Base-by-base conservation (phyloP, 225 moss, liverwort and hornwort genomes). In the Neckera pumila region DNA sequence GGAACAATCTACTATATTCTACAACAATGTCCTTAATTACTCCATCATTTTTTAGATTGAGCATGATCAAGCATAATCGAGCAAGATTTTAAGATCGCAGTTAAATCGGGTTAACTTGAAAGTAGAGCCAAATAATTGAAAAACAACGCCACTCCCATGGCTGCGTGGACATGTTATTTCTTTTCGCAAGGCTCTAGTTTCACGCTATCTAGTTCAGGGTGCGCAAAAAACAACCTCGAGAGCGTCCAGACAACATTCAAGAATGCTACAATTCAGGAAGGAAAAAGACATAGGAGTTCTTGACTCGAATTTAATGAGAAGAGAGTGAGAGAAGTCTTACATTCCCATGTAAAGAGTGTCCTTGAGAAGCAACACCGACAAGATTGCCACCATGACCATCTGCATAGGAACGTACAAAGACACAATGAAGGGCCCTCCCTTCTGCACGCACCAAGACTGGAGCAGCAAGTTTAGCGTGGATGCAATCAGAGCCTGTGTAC, bases 371-470 rank as follows among this genome's bases (percentile, higher is more conserved):
- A 96, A 33, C 11, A 97, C 94, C 7, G 97, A 95, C 22, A 98
- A 86, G 42, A 93, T 5, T 42, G 95, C 94, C 90, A 95, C 97
- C 81, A 98, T 90, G 62, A 97, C 88, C 84, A 95, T 94, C 90
- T 96, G 97, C 80, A 96, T 89, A 13, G 98, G 98, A 16, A 95
- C 95, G 91, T 97, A 98, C 7, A 96, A 82, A 12, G 97, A 95
- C 21, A 97, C 97, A 34, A 98, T 93, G 75, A 98, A 94, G 15
- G 97, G 98, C 9, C 98, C 97, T 45, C 96, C 96, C 85, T 94
- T 95, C 64, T 93, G 95, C 33, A 98, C 96, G 67, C 96, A 97
- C 98, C 98, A 97, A 30, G 97, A 95, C 67, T 96, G 95, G n/a
- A 98, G 90, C 20, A 96, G 92, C 80, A 96, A 92, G 76, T 97